These are phyloP conservation scores for Salix arbutifolia DNA, from an alignment of 345 rosid genomes.

Conservation along the genomic window DNA sequence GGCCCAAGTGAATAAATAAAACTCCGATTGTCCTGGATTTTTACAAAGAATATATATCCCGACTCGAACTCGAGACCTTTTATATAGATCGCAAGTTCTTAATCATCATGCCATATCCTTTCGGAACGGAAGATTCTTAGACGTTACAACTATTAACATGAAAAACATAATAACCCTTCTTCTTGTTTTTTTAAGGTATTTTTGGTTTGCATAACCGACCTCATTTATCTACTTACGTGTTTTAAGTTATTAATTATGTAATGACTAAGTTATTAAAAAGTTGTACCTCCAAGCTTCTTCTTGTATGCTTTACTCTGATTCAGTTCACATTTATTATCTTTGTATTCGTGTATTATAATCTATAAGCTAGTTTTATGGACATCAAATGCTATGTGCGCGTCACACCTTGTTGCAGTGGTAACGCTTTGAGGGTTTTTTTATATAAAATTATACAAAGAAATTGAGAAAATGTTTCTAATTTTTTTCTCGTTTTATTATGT, in stretches of 20 bases:
- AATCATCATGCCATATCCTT: rapidly evolving
- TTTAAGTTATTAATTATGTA: background rate
- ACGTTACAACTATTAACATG: conserved; percentile 4
- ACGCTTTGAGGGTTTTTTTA: too few relatives aligned
- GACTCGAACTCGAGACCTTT: rapidly evolving
- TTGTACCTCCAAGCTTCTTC: background rate
- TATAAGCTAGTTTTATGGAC: too few relatives aligned
- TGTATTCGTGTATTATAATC: background rate
- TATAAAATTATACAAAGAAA: too few relatives aligned
- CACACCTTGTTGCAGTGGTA: background rate
- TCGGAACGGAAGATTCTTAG: background rate
- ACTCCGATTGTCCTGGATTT: too few relatives aligned
- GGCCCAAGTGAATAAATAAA: too few relatives aligned
- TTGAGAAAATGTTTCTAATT: too few relatives aligned
- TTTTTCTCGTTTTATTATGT: too few relatives aligned
- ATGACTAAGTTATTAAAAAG: background rate
- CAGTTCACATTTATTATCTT: background rate
- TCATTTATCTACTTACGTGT: background rate
- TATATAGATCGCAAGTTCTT: rapidly evolving
- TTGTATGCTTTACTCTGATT: background rate
- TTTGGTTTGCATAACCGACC: background rate
- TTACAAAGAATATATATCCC: too few relatives aligned
- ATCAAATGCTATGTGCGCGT: background rate
- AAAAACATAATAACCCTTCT: background rate
- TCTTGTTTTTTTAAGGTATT: too few relatives aligned